Evolutionary conservation across 2,329 filamentous ascomycete species (phyloP).

Genomic region (Cladosporium sp.): DNA sequence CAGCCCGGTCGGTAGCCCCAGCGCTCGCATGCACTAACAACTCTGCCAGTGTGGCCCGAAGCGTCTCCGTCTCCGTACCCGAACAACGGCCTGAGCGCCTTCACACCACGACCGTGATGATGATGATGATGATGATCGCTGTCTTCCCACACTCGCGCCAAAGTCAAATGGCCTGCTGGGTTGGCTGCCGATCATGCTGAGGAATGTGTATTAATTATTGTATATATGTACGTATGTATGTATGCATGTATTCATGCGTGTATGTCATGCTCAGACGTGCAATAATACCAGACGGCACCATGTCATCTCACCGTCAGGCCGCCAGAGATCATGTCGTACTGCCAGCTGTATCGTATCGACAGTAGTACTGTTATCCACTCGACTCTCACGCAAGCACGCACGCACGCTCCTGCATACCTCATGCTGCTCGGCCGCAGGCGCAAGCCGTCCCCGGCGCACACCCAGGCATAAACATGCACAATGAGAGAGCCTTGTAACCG

Average conservation of each 20-base stretch:
- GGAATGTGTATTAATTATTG: background rate
- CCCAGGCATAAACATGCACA: background rate
- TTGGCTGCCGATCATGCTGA: background rate
- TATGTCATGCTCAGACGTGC: background rate
- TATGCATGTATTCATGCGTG: background rate
- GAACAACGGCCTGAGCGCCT: background rate
- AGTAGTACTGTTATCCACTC: background rate
- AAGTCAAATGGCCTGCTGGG: background rate
- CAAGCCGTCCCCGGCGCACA: conserved; percentile 3
- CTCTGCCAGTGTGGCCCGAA: background rate
- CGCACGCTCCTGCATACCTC: background rate
- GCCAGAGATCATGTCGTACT: background rate
- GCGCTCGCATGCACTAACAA: background rate
- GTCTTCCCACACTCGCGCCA: background rate
- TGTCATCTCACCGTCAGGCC: background rate
- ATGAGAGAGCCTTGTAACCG: background rate
- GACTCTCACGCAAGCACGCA: background rate
- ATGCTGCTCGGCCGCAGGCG: conserved; percentile 6
- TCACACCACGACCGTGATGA: background rate
- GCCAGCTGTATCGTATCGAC: background rate
- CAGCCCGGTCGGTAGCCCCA: background rate
- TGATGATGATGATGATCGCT: conserved; percentile 4
- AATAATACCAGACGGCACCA: background rate
- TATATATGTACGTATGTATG: background rate
- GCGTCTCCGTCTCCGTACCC: background rate